These are phyloP conservation scores for Lactifluus piperatus DNA, from an alignment of 768 basidiomycete genomes.

Conservation along the genomic window DNA sequence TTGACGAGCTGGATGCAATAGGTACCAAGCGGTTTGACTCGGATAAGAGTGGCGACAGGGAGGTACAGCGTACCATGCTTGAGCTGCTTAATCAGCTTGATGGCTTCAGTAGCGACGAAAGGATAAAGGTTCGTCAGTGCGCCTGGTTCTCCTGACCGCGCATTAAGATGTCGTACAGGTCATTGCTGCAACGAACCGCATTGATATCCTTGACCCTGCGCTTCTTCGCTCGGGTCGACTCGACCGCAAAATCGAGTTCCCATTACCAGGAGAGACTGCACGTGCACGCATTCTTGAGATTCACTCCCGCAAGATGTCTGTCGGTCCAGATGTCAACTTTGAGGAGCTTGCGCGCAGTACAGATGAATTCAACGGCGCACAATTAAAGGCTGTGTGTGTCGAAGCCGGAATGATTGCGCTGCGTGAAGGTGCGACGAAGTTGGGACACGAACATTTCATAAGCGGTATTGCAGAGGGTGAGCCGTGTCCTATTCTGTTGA, in stretches of 20 bases:
- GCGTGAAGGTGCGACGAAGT: slow-evolving; percentile 80
- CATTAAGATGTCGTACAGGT: slow-evolving; percentile 46
- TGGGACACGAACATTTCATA: slow-evolving; percentile 94
- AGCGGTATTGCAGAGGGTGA: slow-evolving; percentile 82
- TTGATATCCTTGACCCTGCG: slow-evolving; percentile 96
- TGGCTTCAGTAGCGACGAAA: slow-evolving; percentile 92
- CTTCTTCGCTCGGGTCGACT: slow-evolving; percentile 96
- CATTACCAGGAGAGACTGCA: slow-evolving; percentile 92
- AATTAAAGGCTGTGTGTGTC: slow-evolving; percentile 95
- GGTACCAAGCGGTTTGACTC: slow-evolving; percentile 98
- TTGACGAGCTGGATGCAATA: slow-evolving; percentile 97
- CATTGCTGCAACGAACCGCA: slow-evolving; percentile 97
- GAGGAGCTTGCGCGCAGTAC: slow-evolving; percentile 95
- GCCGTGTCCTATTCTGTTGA: slow-evolving; percentile 20
- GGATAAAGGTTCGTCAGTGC: slow-evolving; percentile 72
- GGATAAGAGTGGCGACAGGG: slow-evolving; percentile 97
- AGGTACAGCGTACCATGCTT: slow-evolving; percentile 99
- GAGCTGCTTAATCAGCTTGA: slow-evolving; percentile 97
- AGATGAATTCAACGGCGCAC: slow-evolving; percentile 97
- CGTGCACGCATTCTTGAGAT: slow-evolving; percentile 94
- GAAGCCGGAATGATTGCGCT: slow-evolving; percentile 99
- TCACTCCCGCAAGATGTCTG: slow-evolving; percentile 94
- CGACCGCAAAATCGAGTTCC: slow-evolving; percentile 98
- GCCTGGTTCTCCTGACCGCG: background rate
- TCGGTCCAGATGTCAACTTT: slow-evolving; percentile 83